A percentile compares a stretch with the other conserved stretches of the same genome.
These are phyloP conservation scores for Entamoeba invadens DNA, from an alignment of 208 protist species.

Conservation along the genomic window DNA sequence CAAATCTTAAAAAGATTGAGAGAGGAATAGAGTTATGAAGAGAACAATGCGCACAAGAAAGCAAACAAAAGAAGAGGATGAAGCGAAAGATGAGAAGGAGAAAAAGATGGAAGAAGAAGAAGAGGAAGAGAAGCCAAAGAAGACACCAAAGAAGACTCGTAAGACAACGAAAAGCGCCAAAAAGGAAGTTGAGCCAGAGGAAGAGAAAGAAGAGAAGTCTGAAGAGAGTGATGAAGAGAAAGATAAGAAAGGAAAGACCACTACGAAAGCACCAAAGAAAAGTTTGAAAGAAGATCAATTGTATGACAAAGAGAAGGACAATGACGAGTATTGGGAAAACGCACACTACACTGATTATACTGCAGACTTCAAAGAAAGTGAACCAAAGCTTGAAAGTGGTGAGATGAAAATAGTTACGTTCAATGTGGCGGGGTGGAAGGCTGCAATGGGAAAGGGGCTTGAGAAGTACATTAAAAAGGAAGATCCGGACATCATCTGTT, in stretches of 20 bases:
- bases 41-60: too few relatives aligned
- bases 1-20: too few relatives aligned
- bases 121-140: too few relatives aligned
- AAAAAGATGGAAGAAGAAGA: too few relatives aligned
- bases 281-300: not conserved
- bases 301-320: not conserved
- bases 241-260: not conserved
- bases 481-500: not conserved
- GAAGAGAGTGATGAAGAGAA: not conserved
- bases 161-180: not conserved
- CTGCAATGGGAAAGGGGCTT: not conserved
- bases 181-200: not conserved
- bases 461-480: not conserved
- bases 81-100: too few relatives aligned
- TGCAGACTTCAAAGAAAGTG: not conserved
- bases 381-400: not conserved
- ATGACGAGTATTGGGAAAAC: not conserved
- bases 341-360: not conserved
- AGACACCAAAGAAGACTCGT: too few relatives aligned
- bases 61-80: too few relatives aligned
- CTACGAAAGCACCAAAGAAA: not conserved
- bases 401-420: not conserved
- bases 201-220: not conserved
- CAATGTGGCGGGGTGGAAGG: not conserved
- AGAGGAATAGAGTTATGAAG: too few relatives aligned